These are phyloP conservation scores for Phoenix roebelenii DNA, from an alignment of 176 grass and related monocot genomes.

Conservation along the genomic window DNA sequence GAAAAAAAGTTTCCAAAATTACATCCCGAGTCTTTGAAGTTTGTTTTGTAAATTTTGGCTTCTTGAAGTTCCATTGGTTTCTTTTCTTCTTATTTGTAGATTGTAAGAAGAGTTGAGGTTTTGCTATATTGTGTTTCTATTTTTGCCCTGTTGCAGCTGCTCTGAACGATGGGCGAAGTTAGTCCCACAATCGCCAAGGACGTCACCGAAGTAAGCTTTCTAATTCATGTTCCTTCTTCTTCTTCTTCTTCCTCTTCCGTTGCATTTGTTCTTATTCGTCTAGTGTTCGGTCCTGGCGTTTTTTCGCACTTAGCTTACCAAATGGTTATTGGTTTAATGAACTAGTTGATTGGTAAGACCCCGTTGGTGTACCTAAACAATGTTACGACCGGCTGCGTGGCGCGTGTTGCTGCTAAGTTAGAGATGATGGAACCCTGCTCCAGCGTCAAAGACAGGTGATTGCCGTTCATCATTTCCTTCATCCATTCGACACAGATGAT, in stretches of 20 bases:
- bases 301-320: background rate
- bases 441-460: conserved; percentile 37
- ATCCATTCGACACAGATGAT: background rate
- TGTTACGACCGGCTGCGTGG: conserved; percentile 3
- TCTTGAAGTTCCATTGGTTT: too few relatives aligned
- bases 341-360: conserved; percentile 6
- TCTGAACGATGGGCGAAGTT: conserved; percentile 36
- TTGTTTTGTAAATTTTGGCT: too few relatives aligned
- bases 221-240: background rate
- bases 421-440: conserved; percentile 10
- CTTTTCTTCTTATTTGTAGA: too few relatives aligned
- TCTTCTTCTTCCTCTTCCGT: background rate
- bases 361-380: conserved; percentile 5
- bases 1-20: too few relatives aligned
- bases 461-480: background rate
- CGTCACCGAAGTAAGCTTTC: conserved; percentile 56
- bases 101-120: too few relatives aligned
- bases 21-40: too few relatives aligned
- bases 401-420: background rate
- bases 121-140: too few relatives aligned
- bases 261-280: background rate
- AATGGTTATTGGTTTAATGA: conserved; percentile 9
- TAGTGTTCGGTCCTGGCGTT: background rate
- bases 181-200: conserved; percentile 47
- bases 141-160: too few relatives aligned